Evolutionary conservation across 2,329 filamentous ascomycete genomes (phyloP).

Genomic region (Nemania sp.): DNA sequence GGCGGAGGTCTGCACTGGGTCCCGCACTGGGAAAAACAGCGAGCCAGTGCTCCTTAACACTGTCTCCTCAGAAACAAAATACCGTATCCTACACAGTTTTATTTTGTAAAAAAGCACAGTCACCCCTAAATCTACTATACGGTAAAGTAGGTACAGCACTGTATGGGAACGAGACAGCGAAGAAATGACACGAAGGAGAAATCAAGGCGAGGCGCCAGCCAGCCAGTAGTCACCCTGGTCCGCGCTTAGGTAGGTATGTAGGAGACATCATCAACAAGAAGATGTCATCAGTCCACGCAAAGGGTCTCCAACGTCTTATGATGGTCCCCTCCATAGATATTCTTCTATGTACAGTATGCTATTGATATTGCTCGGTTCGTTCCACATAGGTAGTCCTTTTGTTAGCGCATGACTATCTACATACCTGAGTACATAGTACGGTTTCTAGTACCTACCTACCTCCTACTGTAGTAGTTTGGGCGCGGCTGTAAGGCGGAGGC

Average conservation of each 20-base stretch:
- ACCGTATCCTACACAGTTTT: too few relatives aligned
- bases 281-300: neutral
- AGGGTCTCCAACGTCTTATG: neutral
- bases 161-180: neutral
- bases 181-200: constrained; percentile 3
- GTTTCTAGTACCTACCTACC: neutral
- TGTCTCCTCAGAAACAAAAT: too few relatives aligned
- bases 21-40: neutral
- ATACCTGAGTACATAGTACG: neutral
- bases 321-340: neutral
- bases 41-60: too few relatives aligned
- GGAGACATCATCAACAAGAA: constrained; percentile 7
- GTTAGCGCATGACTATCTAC: neutral
- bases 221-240: neutral
- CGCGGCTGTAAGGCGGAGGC: neutral
- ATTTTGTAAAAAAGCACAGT: neutral
- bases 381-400: neutral
- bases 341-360: neutral
- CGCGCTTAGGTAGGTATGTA: neutral
- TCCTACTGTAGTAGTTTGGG: neutral
- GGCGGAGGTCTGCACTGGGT: constrained; percentile 22
- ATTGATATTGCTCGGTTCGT: neutral
- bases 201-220: constrained; percentile 11
- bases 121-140: neutral
- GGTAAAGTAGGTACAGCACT: neutral